These are phyloP conservation scores for Petunia axillaris DNA, from an alignment of 257 asterid species.

Conservation along the genomic window DNA sequence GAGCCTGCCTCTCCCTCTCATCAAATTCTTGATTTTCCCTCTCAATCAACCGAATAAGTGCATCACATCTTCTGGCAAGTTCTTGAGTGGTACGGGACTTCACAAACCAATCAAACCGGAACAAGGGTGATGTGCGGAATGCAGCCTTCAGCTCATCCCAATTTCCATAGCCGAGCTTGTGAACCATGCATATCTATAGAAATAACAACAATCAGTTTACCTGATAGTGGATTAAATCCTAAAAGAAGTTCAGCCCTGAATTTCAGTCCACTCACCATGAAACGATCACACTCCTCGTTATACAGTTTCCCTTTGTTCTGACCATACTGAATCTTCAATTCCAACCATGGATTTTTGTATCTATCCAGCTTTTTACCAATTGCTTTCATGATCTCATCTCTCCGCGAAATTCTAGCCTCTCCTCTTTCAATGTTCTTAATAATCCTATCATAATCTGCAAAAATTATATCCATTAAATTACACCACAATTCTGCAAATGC, in stretches of 20 bases:
- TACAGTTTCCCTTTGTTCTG: slow-evolving; percentile 98
- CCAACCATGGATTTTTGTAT: slow-evolving; percentile 97
- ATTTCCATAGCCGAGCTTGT: slow-evolving; percentile 97
- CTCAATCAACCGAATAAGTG: slow-evolving; percentile 90
- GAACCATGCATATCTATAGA: slow-evolving; percentile 91
- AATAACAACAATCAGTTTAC: slow-evolving; percentile 18
- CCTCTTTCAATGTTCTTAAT: slow-evolving; percentile 96
- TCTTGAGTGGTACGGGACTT: slow-evolving; percentile 99
- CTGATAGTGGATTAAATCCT: slow-evolving; percentile 8
- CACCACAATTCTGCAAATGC: slow-evolving; percentile 5
- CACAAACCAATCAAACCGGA: slow-evolving; percentile 97
- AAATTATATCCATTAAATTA: background rate
- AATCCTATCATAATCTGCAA: slow-evolving; percentile 93
- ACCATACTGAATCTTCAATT: slow-evolving; percentile 93
- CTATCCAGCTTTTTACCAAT: slow-evolving; percentile 95
- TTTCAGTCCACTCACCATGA: slow-evolving; percentile 66
- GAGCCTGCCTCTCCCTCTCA: slow-evolving; percentile 97
- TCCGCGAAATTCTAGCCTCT: slow-evolving; percentile 93
- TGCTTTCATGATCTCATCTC: slow-evolving; percentile 99
- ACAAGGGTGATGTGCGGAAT: slow-evolving; percentile 90
- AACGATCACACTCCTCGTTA: slow-evolving; percentile 98
- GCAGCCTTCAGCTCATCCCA: slow-evolving; percentile 99
- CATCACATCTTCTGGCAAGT: slow-evolving; percentile 97
- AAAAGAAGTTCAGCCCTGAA: slow-evolving; percentile 3
- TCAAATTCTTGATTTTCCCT: slow-evolving; percentile 95